Base-by-base conservation (phyloP, 2,329 filamentous ascomycete genomes). In the Colletotrichum sp. region DNA sequence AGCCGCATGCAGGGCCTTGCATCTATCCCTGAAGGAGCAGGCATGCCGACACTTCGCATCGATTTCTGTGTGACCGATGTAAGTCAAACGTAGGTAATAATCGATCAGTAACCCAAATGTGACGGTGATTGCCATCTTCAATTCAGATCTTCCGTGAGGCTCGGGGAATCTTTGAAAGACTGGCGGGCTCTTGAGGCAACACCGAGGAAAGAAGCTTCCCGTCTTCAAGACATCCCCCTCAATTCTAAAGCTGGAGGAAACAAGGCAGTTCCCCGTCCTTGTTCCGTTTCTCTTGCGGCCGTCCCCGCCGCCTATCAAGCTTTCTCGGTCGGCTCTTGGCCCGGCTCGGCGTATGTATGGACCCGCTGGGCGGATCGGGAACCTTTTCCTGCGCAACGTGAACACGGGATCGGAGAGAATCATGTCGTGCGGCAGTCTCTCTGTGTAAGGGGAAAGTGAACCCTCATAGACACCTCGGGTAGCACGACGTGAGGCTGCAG, bases 291-390 rank as follows among this genome's bases (percentile, higher is more conserved):
- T 36, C 22, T 58, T 25, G 18, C 25, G 12, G 12, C 25, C 27
- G n/a, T 36, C n/a, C n/a, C 30, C 34, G 60, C 67, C 39, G 67
- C 36, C 22, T 16, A 25, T 48, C 67, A 71, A 71, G 36, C 48
- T 74, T 74, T 60, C 48, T 74, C 62, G 55, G 72, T 25, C 61
- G 13, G 52, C 27, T 36, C 68, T 71, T 71, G 72, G 39, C 68
- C 55, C 62, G 61, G 52, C 68, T 67, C 61, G 72, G 72, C 72
- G 28, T 22, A 18, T 27, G 25, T 10, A 27, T 15, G 15, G 27
- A 30, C 55, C 25, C 16, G 15, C 18, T 61, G 52, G 52, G 8
- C 25, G 43, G 43, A 56, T 56, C 52, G 52, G 52, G 52, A 56
- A 28, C 18, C 34, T 61, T 18, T 16, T 61, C 8, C 16, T 32